A percentile compares a stretch with the other conserved stretches of the same genome.
phyloP scores from a whole-genome alignment of 23 red algal species.

The Gracilaria caudata region DNA sequence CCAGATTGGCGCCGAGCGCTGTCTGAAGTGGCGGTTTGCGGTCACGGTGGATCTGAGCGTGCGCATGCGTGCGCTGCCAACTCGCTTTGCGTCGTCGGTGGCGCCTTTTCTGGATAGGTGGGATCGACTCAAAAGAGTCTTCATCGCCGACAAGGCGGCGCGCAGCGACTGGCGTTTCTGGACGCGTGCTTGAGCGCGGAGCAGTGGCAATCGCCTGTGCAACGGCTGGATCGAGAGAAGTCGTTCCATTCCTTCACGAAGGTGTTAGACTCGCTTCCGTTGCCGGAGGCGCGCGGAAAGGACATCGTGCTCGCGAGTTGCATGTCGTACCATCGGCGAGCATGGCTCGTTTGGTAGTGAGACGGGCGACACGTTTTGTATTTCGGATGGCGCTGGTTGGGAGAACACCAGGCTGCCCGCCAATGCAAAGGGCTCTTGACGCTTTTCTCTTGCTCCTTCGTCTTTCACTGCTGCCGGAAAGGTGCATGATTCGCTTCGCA shows the following conservation, averaged over 20 bases:
- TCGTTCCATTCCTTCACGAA: constrained; percentile 44
- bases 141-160: constrained; percentile 10
- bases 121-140: not conserved
- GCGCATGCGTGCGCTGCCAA: too few relatives aligned
- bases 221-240: constrained; percentile 21
- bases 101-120: too few relatives aligned
- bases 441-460: constrained; percentile 58
- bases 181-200: not conserved
- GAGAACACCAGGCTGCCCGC: constrained; percentile 51
- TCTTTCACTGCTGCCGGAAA: constrained; percentile 46
- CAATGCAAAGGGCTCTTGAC: constrained; percentile 55
- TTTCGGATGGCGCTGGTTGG: constrained; percentile 46
- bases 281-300: not conserved
- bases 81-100: too few relatives aligned
- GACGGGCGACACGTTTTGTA: constrained; percentile 46
- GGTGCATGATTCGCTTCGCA: constrained; percentile 41
- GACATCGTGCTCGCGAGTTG: constrained; percentile 32
- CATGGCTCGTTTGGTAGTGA: constrained; percentile 21
- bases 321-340: not conserved
- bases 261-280: constrained; percentile 49
- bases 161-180: not conserved
- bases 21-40: constrained; percentile 22
- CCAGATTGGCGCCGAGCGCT: not conserved
- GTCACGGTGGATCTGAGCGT: too few relatives aligned
- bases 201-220: not conserved